Conservation (phyloP, 2,329 filamentous ascomycete species). For the Ceratocystis smalleyi region DNA sequence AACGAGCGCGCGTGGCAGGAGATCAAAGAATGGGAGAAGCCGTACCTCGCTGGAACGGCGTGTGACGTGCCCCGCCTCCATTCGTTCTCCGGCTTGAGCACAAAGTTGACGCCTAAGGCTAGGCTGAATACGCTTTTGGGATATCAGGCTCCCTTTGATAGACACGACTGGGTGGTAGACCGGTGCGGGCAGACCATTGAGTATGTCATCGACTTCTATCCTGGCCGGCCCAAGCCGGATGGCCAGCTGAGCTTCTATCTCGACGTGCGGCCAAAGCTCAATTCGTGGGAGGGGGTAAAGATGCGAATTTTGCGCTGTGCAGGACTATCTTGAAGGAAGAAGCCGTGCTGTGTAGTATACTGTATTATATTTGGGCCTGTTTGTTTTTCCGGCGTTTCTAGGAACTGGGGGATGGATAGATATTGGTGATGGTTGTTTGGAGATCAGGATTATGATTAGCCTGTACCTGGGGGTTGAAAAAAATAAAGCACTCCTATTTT, state of each 20-base stretch:
- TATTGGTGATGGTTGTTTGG: background rate
- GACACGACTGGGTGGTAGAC: constrained; percentile 95
- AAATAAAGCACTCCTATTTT: constrained; percentile 1
- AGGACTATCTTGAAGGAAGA: constrained; percentile 28
- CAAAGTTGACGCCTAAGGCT: constrained; percentile 63
- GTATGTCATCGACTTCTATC: constrained; percentile 97
- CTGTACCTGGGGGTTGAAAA: background rate
- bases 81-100: constrained; percentile 62
- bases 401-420: background rate
- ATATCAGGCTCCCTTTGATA: constrained; percentile 84
- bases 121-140: constrained; percentile 69
- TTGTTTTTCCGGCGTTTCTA: constrained; percentile 19
- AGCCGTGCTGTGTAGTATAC: constrained; percentile 14
- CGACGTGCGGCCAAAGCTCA: constrained; percentile 53
- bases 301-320: constrained; percentile 42
- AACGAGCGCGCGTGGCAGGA: constrained; percentile 93
- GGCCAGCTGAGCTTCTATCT: constrained; percentile 45
- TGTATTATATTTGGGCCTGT: constrained; percentile 18
- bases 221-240: constrained; percentile 39
- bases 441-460: background rate
- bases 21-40: constrained; percentile 76
- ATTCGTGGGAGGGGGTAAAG: constrained; percentile 51
- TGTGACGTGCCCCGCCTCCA: constrained; percentile 67
- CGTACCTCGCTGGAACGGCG: constrained; percentile 35
- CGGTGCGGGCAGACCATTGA: constrained; percentile 73